Evolutionary conservation across 352 stramenopile genomes (phyloP).

Genomic region (Globisporangium recalcitrans): DNA sequence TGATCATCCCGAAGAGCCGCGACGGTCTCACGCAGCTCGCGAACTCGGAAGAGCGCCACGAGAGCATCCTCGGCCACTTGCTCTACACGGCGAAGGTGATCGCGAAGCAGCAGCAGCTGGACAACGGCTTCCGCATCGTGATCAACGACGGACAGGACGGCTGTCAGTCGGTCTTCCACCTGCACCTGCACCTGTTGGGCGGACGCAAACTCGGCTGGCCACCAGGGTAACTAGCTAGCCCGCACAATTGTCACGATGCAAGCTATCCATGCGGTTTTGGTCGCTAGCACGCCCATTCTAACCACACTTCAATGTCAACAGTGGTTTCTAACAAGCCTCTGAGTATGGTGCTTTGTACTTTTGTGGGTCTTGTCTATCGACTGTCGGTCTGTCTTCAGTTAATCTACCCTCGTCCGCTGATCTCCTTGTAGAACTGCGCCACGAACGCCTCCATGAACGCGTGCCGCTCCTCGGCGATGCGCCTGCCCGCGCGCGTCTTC

Average conservation of each 20-base stretch:
- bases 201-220: constrained; percentile 93
- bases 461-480: constrained; percentile 78
- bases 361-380: too few species aligned
- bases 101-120: constrained; percentile 86
- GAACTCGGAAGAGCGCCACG: constrained; percentile 89
- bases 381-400: too few species aligned
- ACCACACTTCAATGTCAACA: not conserved
- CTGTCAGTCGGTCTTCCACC: constrained; percentile 86
- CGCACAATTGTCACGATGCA: too few species aligned
- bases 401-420: constrained; percentile 35
- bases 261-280: too few species aligned
- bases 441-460: constrained; percentile 86
- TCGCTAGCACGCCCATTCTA: not conserved
- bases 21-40: constrained; percentile 90
- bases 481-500: constrained; percentile 73
- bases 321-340: not conserved
- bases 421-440: constrained; percentile 75
- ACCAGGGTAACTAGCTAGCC: constrained; percentile 65
- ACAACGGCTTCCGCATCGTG: constrained; percentile 94
- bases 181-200: constrained; percentile 94
- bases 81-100: constrained; percentile 92
- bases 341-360: not conserved
- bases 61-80: constrained; percentile 91
- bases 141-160: constrained; percentile 94
- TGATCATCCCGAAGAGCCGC: constrained; percentile 96